Percentiles rank a stretch among this genome's conserved stretches.
phyloP scores from a whole-genome alignment of 2,329 filamentous ascomycete species.

The Alternaria ethzedia region DNA sequence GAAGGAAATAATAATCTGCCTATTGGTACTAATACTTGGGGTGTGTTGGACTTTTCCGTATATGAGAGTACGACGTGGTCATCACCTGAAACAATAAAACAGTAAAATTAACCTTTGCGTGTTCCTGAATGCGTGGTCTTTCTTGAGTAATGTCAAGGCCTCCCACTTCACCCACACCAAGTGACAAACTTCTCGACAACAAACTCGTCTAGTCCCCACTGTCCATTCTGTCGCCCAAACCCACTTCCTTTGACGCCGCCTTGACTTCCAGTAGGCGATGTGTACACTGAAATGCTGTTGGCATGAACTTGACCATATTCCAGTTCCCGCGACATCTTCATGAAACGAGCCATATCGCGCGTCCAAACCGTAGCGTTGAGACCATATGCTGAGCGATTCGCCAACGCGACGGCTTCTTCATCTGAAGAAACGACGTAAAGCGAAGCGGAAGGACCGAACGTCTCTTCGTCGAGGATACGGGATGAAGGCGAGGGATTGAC shows the following conservation, averaged over 20 bases:
- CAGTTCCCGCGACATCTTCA: constrained; percentile 48
- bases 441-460: constrained; percentile 76
- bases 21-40: not conserved
- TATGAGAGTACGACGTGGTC: not conserved
- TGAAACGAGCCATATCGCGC: constrained; percentile 66
- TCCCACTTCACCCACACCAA: constrained; percentile 30
- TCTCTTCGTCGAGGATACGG: constrained; percentile 75
- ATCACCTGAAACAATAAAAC: not conserved
- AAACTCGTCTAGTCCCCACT: constrained; percentile 53
- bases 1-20: not conserved
- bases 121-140: not conserved
- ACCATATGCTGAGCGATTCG: constrained; percentile 83
- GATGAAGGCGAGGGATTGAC: constrained; percentile 69
- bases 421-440: constrained; percentile 69
- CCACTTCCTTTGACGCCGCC: constrained; percentile 56
- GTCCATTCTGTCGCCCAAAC: constrained; percentile 52
- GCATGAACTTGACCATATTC: constrained; percentile 58
- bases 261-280: constrained; percentile 52
- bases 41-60: not conserved
- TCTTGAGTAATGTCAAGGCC: not conserved
- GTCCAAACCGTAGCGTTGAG: constrained; percentile 69
- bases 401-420: constrained; percentile 73
- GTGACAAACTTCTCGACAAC: constrained; percentile 46
- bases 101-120: not conserved
- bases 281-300: constrained; percentile 56